Evolutionary conservation across 176 grass and related monocot species (phyloP).

Genomic region (Carex parvula): DNA sequence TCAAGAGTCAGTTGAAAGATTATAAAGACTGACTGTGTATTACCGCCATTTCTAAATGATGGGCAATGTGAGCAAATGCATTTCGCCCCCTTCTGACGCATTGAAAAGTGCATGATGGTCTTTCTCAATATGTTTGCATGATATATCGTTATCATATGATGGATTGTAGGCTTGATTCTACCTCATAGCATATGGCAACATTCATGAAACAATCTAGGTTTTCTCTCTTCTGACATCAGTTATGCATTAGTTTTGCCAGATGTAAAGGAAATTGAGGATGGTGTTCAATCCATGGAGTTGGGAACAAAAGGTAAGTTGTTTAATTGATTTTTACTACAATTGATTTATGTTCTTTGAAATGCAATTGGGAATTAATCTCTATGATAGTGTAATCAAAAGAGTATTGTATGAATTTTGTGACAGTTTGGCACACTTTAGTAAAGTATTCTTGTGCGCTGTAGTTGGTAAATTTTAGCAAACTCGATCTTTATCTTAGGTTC

Average conservation of each 20-base stretch:
- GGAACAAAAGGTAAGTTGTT: slow-evolving; percentile 43
- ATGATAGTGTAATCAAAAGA: background rate
- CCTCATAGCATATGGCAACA: background rate
- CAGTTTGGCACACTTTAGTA: background rate
- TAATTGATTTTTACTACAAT: background rate
- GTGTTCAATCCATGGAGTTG: slow-evolving; percentile 58
- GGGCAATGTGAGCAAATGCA: background rate
- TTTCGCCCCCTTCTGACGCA: background rate
- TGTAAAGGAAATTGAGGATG: slow-evolving; percentile 60
- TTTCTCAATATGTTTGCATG: background rate
- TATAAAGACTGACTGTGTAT: background rate
- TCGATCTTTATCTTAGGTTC: background rate
- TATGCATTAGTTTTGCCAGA: slow-evolving; percentile 31
- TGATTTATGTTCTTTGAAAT: slow-evolving; percentile 14
- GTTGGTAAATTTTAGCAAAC: slow-evolving; percentile 6
- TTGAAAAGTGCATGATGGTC: background rate
- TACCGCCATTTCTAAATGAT: background rate
- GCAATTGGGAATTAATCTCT: slow-evolving; percentile 4
- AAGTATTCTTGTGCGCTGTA: background rate
- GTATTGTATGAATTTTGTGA: background rate
- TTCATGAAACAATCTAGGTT: background rate
- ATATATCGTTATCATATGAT: background rate
- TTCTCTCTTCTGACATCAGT: slow-evolving; percentile 5
- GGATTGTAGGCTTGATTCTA: background rate
- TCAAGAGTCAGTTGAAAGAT: background rate